Evolutionary conservation across 2,329 filamentous ascomycete species (phyloP).

Genomic region (Berkeleyomyces basicola): DNA sequence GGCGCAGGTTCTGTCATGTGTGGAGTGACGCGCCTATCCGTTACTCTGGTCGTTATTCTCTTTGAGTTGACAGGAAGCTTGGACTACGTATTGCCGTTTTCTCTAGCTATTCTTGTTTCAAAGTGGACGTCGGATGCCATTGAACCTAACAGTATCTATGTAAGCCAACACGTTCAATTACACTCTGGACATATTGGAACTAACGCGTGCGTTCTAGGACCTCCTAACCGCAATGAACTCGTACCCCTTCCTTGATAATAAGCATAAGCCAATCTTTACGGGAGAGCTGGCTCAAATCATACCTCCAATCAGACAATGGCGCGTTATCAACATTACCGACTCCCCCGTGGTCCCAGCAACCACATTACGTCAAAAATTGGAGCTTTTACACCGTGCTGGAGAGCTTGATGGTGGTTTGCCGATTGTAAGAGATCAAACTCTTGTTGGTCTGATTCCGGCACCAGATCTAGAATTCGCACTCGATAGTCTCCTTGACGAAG

Average conservation of each 20-base stretch:
- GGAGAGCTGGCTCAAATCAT: slow-evolving; percentile 78
- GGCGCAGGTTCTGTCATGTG: slow-evolving; percentile 97
- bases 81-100: slow-evolving; percentile 90
- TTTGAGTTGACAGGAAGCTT: slow-evolving; percentile 92
- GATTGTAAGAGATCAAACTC: slow-evolving; percentile 58
- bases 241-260: slow-evolving; percentile 95
- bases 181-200: neutral
- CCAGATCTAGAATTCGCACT: slow-evolving; percentile 88
- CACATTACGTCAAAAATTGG: slow-evolving; percentile 63
- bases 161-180: slow-evolving; percentile 24
- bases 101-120: slow-evolving; percentile 76
- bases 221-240: slow-evolving; percentile 92
- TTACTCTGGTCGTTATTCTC: slow-evolving; percentile 85
- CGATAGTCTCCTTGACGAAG: slow-evolving; percentile 65
- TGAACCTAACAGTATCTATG: slow-evolving; percentile 86
- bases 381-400: slow-evolving; percentile 65
- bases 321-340: slow-evolving; percentile 74
- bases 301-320: slow-evolving; percentile 53
- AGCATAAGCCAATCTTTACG: slow-evolving; percentile 80
- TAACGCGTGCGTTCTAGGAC: slow-evolving; percentile 35
- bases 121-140: slow-evolving; percentile 97
- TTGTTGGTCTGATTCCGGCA: slow-evolving; percentile 83
- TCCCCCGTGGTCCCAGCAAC: slow-evolving; percentile 65
- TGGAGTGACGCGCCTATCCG: slow-evolving; percentile 80
- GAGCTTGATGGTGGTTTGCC: slow-evolving; percentile 87